Evolutionary conservation across 2,329 filamentous ascomycete species (phyloP).

Genomic region (Sarocladiaceae sp.): DNA sequence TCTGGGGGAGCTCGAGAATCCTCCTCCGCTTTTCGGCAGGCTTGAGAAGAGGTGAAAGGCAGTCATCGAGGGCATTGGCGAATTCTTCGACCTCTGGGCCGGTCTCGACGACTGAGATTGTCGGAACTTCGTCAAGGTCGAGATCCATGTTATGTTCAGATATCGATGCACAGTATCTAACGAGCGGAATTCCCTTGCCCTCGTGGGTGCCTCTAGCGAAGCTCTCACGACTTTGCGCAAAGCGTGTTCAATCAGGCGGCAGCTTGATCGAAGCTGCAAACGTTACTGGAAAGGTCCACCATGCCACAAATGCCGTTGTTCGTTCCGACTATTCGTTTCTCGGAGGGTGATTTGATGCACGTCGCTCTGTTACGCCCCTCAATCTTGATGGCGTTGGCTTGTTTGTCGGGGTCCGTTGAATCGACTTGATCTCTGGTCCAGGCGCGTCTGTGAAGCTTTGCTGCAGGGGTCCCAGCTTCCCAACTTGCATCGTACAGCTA

Average conservation of each 20-base stretch:
- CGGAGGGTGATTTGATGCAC: no score
- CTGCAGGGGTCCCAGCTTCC: neutral
- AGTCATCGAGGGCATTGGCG: slow-evolving; percentile 74
- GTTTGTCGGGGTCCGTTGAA: no score
- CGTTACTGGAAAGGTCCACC: neutral
- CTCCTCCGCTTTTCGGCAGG: slow-evolving; percentile 53
- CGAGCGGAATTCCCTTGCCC: no score
- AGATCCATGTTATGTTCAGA: slow-evolving; percentile 4
- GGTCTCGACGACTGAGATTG: slow-evolving; percentile 44
- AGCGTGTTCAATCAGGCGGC: neutral
- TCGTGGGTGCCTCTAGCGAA: neutral
- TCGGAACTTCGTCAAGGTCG: slow-evolving; percentile 1
- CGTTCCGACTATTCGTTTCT: no score
- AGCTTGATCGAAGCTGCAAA: neutral
- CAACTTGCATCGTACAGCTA: neutral
- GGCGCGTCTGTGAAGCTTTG: slow-evolving; percentile 7
- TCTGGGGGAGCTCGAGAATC: slow-evolving; percentile 54
- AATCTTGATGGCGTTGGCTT: neutral
- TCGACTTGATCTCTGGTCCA: no score
- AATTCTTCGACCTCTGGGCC: slow-evolving; percentile 83
- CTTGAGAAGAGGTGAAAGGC: slow-evolving; percentile 46
- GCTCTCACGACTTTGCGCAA: neutral
- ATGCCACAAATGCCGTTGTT: no score
- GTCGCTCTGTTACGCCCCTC: neutral
- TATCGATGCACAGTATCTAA: no score